Conservation (phyloP, 139 green algal genomes). For the Trebouxia sp. region DNA sequence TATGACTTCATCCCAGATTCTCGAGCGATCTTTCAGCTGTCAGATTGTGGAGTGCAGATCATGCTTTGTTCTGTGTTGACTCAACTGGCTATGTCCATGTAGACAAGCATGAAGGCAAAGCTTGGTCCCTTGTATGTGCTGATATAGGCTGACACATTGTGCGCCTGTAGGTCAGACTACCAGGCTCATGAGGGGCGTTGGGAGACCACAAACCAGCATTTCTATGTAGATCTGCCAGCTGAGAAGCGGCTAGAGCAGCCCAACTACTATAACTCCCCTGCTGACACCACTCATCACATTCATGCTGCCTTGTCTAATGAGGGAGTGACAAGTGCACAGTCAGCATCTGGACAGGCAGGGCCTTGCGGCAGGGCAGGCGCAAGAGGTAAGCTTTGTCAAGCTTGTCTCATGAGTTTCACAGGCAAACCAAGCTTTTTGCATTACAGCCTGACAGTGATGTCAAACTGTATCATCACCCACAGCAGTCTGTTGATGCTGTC, state of each 20-base stretch:
- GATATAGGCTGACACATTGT: no score
- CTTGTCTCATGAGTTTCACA: no score
- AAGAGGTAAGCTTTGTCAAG: not conserved
- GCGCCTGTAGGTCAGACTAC: conserved; percentile 4
- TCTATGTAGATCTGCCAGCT: conserved; percentile 14
- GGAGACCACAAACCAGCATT: conserved; percentile 4
- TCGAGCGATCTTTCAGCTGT: no score
- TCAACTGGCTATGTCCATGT: no score
- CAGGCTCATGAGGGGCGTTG: not conserved
- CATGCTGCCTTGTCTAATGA: conserved; percentile 3
- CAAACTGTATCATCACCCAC: no score
- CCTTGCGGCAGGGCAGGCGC: conserved; percentile 10
- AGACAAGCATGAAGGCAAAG: no score
- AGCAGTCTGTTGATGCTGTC: no score
- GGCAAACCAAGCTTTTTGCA: no score
- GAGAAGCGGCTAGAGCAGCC: conserved; percentile 11
- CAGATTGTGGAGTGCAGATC: no score
- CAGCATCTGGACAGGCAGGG: not conserved
- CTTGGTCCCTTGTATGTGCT: not conserved
- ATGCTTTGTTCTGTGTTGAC: no score
- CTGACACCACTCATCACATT: conserved; percentile 4
- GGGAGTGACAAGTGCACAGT: not conserved
- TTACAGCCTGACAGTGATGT: no score
- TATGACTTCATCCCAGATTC: no score
- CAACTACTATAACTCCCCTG: not conserved